These are phyloP conservation scores for Eragrostis nindensis DNA, from an alignment of 176 grass and related monocot genomes.

Conservation along the genomic window DNA sequence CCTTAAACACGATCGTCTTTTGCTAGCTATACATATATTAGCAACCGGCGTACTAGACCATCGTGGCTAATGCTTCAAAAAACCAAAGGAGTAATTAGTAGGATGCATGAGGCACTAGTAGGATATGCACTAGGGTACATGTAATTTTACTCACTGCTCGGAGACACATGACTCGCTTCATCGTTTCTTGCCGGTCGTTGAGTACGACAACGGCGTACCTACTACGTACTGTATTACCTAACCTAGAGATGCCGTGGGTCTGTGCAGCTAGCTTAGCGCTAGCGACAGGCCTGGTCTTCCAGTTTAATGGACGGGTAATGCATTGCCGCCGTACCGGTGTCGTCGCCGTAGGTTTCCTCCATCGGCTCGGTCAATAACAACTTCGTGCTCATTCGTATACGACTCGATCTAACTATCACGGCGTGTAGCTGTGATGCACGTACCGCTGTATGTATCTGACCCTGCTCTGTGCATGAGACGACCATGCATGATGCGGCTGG, in stretches of 20 bases:
- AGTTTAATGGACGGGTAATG: constrained; percentile 43
- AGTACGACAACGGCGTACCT: constrained; percentile 29
- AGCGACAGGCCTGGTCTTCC: constrained; percentile 32
- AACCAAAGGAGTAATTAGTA: no score
- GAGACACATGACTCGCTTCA: not conserved
- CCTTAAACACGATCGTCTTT: no score
- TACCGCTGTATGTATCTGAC: no score
- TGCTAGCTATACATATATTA: no score
- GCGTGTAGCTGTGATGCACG: not conserved
- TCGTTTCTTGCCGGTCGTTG: not conserved
- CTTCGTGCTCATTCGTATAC: not conserved
- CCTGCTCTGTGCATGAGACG: not conserved
- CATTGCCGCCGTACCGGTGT: constrained; percentile 20
- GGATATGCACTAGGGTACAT: no score
- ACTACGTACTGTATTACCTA: not conserved
- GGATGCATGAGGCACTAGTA: no score
- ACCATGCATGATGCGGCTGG: no score
- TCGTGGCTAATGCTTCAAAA: no score
- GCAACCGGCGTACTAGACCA: no score
- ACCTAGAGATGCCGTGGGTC: constrained; percentile 38
- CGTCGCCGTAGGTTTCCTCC: not conserved
- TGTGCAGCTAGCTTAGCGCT: not conserved
- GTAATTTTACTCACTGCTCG: not conserved
- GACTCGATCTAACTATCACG: not conserved
- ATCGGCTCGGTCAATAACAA: not conserved